A percentile compares a stretch with the other conserved stretches of the same genome.
Evolutionary conservation across 179 eudicot species (phyloP).

Genomic region (Nepenthes alata): DNA sequence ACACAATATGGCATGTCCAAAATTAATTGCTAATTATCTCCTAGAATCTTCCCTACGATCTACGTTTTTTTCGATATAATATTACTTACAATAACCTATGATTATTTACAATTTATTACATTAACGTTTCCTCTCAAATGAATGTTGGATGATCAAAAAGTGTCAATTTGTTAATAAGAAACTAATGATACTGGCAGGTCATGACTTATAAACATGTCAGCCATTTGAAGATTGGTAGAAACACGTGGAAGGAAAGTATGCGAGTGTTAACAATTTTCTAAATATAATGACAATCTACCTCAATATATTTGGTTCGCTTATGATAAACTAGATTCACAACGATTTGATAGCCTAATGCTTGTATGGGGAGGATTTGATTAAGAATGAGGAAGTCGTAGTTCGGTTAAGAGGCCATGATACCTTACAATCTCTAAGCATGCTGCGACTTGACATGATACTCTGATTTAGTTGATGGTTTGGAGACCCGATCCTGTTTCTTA

Average conservation of each 20-base stretch:
- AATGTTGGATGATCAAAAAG: no score
- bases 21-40: no score
- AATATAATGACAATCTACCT: not conserved
- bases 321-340: not conserved
- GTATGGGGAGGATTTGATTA: not conserved
- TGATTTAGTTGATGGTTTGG: not conserved
- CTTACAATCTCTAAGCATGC: not conserved
- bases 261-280: not conserved
- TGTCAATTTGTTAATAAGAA: not conserved
- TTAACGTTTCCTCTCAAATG: no score
- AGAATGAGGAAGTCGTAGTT: not conserved
- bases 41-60: no score
- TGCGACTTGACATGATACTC: not conserved
- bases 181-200: not conserved
- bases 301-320: not conserved
- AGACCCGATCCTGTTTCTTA: not conserved
- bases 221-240: not conserved
- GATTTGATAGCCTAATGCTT: no score
- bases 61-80: no score
- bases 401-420: not conserved
- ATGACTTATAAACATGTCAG: not conserved
- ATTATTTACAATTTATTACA: no score
- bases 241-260: not conserved
- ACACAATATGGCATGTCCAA: no score
- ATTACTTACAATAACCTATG: no score